phyloP scores from a whole-genome alignment of 768 basidiomycete genomes.

The Obba rivulosa region DNA sequence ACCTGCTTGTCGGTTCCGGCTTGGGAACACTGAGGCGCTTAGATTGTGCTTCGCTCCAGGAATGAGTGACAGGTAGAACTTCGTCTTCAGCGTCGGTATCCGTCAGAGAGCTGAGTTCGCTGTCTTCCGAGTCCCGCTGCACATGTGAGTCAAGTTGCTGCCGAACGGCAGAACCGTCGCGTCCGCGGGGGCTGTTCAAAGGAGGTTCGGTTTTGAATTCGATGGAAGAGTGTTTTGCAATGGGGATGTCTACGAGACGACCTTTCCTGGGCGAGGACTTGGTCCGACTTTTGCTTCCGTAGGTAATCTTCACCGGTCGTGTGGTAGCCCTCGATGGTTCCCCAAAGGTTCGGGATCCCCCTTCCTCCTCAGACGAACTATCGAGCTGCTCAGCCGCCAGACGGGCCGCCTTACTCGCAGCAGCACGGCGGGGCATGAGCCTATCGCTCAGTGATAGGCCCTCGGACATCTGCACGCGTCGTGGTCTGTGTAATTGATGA shows the following conservation, averaged over 20 bases:
- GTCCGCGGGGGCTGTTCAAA: too few species aligned
- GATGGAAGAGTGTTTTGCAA: neutral
- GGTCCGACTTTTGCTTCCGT: conserved; percentile 11
- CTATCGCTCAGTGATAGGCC: neutral
- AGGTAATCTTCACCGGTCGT: conserved; percentile 12
- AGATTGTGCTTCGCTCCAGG: too few species aligned
- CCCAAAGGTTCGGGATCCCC: conserved; percentile 12
- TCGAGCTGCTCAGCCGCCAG: conserved; percentile 20
- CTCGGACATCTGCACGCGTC: neutral
- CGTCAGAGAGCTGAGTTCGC: too few species aligned
- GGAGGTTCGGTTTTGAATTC: too few species aligned
- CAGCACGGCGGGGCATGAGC: conserved; percentile 13
- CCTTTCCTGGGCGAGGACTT: conserved; percentile 2
- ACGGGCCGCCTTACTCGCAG: conserved; percentile 15
- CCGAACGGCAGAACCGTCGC: too few species aligned
- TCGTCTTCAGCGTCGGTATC: neutral
- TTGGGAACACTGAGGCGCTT: too few species aligned
- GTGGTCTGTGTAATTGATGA: too few species aligned
- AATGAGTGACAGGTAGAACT: neutral
- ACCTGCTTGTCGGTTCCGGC: conserved; percentile 1
- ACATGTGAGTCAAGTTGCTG: too few species aligned
- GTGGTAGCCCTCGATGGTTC: conserved; percentile 12
- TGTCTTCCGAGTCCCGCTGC: too few species aligned
- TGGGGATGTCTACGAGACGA: neutral
- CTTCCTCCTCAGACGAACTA: conserved; percentile 17